Percentiles rank a stretch among this genome's conserved stretches.
These are phyloP conservation scores for Cyberlindnera bimundalis DNA, from an alignment of 805 yeast species.

Conservation along the genomic window DNA sequence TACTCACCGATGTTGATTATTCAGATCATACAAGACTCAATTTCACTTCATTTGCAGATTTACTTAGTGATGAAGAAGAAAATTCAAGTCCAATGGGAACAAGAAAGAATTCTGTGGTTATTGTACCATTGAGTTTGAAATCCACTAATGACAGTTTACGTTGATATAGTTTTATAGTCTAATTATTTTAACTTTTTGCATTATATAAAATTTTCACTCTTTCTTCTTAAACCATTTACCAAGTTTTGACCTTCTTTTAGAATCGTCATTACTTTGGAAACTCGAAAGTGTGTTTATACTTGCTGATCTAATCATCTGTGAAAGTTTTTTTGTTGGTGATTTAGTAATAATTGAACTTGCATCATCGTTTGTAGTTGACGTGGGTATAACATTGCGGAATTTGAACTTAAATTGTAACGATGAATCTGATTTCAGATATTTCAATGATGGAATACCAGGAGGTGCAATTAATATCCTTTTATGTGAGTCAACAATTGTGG, in stretches of 20 bases:
- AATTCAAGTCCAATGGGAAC: constrained; percentile 4
- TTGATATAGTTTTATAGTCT: background rate
- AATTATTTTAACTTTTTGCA: no score
- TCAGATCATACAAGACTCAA: constrained; percentile 25
- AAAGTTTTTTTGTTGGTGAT: constrained; percentile 23
- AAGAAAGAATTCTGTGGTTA: constrained; percentile 14
- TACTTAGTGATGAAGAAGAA: constrained; percentile 23
- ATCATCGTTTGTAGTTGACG: background rate
- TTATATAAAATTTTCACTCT: background rate
- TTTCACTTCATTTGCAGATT: constrained; percentile 27
- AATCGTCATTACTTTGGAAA: constrained; percentile 9
- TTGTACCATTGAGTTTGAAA: constrained; percentile 13
- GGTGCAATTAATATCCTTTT: constrained; percentile 10
- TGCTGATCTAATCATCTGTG: constrained; percentile 28
- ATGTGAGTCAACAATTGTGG: constrained; percentile 19
- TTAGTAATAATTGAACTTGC: constrained; percentile 5
- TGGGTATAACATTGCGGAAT: constrained; percentile 4
- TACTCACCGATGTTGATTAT: constrained; percentile 16
- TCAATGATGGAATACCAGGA: constrained; percentile 10
- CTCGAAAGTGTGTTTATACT: constrained; percentile 26
- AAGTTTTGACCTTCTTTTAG: constrained; percentile 5
- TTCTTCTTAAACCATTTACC: constrained; percentile 17
- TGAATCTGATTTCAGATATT: constrained; percentile 16
- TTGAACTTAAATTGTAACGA: constrained; percentile 15
- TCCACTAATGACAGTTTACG: background rate